These are phyloP conservation scores for Rutstroemia sp. DNA, from an alignment of 2,329 filamentous ascomycete genomes.

Conservation along the genomic window DNA sequence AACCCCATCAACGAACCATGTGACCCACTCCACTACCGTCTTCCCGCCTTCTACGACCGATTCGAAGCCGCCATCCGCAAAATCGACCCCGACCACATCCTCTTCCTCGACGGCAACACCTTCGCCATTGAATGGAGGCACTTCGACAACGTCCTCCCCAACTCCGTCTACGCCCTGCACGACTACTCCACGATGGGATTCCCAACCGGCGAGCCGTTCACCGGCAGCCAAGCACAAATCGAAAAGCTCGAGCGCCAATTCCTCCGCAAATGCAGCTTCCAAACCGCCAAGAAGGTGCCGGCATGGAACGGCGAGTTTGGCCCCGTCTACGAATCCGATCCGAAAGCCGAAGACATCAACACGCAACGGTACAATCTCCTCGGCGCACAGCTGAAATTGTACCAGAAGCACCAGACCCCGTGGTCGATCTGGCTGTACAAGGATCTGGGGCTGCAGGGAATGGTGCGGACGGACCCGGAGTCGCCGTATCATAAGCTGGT, in stretches of 20 bases:
- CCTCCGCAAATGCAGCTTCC: constrained; percentile 38
- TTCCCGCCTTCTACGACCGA: constrained; percentile 36
- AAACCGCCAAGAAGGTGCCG: constrained; percentile 34
- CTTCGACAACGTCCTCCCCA: constrained; percentile 37
- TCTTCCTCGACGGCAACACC: constrained; percentile 46
- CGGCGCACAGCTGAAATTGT: constrained; percentile 42
- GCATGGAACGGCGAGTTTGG: constrained; percentile 48
- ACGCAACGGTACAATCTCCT: constrained; percentile 39
- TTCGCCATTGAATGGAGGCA: constrained; percentile 44
- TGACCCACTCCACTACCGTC: constrained; percentile 29
- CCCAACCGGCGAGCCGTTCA: constrained; percentile 35
- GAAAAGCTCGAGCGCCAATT: constrained; percentile 34
- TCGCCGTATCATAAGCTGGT: constrained; percentile 45
- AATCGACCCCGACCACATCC: constrained; percentile 41
- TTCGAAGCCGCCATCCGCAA: constrained; percentile 34
- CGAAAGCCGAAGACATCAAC: constrained; percentile 34
- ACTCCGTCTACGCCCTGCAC: constrained; percentile 45
- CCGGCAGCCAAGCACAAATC: constrained; percentile 37
- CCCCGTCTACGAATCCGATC: constrained; percentile 33
- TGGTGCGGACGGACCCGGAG: constrained; percentile 38
- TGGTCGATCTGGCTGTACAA: constrained; percentile 58
- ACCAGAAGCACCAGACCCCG: constrained; percentile 42
- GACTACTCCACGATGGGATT: constrained; percentile 48
- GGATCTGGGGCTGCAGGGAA: constrained; percentile 49
- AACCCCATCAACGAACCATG: constrained; percentile 31